phyloP scores from a whole-genome alignment of 2,329 filamentous ascomycete genomes.

The Ceratocystis colombiana region DNA sequence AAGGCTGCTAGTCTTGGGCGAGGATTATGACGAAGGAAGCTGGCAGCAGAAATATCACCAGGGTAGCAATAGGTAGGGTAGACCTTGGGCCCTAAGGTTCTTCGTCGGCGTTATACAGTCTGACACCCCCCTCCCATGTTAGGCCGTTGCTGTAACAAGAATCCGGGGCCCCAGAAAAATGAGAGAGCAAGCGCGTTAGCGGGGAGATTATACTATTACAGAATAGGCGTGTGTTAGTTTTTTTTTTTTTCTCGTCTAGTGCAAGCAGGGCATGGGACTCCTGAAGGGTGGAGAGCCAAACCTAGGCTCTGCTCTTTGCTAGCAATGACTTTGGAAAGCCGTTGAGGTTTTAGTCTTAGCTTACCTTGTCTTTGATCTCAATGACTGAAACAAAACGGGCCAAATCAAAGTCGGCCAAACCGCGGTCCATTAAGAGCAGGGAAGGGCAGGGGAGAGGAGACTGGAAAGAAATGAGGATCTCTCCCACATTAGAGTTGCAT shows the following conservation, averaged over 20 bases:
- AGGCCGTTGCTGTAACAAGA: constrained; percentile 4
- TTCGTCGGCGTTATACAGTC: not conserved
- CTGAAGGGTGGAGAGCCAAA: not conserved
- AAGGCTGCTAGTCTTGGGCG: constrained; percentile 7
- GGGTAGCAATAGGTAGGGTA: no score
- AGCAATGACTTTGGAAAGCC: not conserved
- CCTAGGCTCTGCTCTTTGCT: not conserved
- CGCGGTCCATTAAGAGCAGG: constrained; percentile 7
- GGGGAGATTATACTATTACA: not conserved
- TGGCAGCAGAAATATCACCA: not conserved
- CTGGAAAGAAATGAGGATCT: not conserved
- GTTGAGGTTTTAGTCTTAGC: not conserved
- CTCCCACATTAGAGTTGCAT: not conserved
- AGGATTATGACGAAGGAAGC: not conserved
- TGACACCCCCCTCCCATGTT: not conserved
- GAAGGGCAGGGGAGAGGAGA: not conserved
- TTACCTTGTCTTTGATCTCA: constrained; percentile 1
- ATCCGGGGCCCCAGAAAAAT: constrained; percentile 12
- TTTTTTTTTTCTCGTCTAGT: not conserved
- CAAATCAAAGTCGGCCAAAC: constrained; percentile 13
- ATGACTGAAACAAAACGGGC: constrained; percentile 7
- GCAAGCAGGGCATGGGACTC: not conserved
- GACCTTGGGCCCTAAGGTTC: not conserved
- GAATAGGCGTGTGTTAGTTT: not conserved
- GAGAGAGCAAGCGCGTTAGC: not conserved